Evolutionary conservation across 2,329 filamentous ascomycete species (phyloP).

Genomic region (Stemphylium beticola): DNA sequence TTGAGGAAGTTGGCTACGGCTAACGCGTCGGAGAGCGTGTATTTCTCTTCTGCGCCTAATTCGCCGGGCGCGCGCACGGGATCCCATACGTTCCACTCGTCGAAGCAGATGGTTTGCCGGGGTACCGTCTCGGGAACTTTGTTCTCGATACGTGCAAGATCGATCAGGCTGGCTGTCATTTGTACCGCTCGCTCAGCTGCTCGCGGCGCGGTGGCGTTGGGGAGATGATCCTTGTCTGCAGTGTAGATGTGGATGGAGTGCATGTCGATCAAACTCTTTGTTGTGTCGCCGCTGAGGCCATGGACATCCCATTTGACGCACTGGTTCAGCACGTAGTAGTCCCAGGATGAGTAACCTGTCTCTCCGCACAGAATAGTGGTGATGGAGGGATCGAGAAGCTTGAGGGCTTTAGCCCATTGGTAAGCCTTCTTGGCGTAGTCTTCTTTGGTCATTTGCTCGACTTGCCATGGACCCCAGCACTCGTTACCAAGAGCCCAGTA

Average conservation of each 20-base stretch:
- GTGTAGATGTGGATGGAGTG: constrained; percentile 84
- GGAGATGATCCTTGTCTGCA: constrained; percentile 55
- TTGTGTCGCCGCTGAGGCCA: constrained; percentile 55
- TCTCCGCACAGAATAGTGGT: constrained; percentile 77
- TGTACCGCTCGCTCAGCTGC: constrained; percentile 77
- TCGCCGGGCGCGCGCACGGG: constrained; percentile 73
- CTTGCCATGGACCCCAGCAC: constrained; percentile 47
- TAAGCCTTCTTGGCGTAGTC: constrained; percentile 72
- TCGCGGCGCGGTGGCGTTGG: constrained; percentile 62
- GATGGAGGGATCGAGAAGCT: constrained; percentile 73
- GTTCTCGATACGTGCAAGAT: constrained; percentile 75
- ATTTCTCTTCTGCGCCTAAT: constrained; percentile 71
- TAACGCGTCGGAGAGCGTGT: constrained; percentile 76
- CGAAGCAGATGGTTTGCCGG: constrained; percentile 76
- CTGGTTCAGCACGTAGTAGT: constrained; percentile 73
- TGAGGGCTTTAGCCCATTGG: constrained; percentile 75
- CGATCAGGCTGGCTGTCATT: constrained; percentile 71
- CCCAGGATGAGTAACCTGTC: constrained; percentile 72
- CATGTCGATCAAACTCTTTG: constrained; percentile 70
- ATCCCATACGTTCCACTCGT: constrained; percentile 88
- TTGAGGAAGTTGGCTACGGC: constrained; percentile 79
- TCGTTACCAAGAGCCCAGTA: constrained; percentile 88
- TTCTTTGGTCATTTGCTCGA: constrained; percentile 71
- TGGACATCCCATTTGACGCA: constrained; percentile 64
- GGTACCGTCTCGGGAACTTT: constrained; percentile 64